Evolutionary conservation across 148 eudicot species (phyloP).

Genomic region (Rhododendron williamsianum): DNA sequence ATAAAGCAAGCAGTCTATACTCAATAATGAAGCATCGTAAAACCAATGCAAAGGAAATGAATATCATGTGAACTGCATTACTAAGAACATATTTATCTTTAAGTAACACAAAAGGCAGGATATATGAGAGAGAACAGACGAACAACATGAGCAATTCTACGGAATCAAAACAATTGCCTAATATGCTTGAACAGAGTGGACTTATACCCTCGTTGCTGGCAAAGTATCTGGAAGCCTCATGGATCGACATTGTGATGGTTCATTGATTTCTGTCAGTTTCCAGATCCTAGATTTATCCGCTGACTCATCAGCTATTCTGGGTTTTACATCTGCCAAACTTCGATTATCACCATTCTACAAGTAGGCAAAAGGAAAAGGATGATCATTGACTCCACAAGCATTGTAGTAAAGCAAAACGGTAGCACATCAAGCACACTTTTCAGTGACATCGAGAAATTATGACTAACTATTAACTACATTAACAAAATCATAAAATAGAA

Average conservation of each 20-base stretch:
- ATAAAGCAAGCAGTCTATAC: background rate
- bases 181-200: background rate
- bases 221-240: constrained; percentile 68
- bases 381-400: constrained; percentile 5
- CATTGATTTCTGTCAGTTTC: constrained; percentile 66
- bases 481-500: background rate
- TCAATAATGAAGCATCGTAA: background rate
- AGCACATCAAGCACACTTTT: background rate
- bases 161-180: background rate
- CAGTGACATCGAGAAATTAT: background rate
- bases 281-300: constrained; percentile 62
- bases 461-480: background rate
- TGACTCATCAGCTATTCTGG: constrained; percentile 55
- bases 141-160: background rate
- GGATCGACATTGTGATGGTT: constrained; percentile 73
- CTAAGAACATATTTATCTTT: too few relatives aligned
- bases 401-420: background rate
- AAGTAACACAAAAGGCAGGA: background rate
- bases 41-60: background rate
- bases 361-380: constrained; percentile 9
- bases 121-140: background rate
- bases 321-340: constrained; percentile 55
- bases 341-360: constrained; percentile 63
- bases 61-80: background rate
- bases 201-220: constrained; percentile 56